Base-by-base conservation (phyloP, 2,329 filamentous ascomycete species). In the Aspergillus neotritici region DNA sequence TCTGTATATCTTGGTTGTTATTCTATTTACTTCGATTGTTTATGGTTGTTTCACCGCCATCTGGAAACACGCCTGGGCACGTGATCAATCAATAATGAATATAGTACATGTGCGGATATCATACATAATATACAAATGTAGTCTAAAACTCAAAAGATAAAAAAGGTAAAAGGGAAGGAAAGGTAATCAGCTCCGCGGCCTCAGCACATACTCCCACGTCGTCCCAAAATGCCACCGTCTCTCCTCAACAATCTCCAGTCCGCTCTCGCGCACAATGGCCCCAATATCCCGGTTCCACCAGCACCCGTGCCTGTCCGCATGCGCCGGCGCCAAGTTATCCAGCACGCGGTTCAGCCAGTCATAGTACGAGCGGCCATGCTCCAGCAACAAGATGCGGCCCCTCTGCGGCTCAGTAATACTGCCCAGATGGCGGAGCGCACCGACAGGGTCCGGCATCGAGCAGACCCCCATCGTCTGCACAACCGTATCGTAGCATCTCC, bases 271-370 rank as follows among this genome's bases (percentile, higher is more conserved):
- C n/a, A 75, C 64, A 49, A 75, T 68, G 42, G 63, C 58, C 29
- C 68, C 70, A 36, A 76, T 73, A 62, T 76, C 72, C 31, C 71
- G 64, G 56, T 76, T 76, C 65, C 69, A 74, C 72, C 73, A 76
- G 54, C 73, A 76, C 12, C 73, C 73, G 59, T 74, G 70, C n/a
- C 65, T 61, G 49, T 73, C 61, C 29, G 73, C 73, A 58, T 75
- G 73, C 31, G 65, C 61, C 4, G 69, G 61, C 2, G 73, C 73
- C 43, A 70, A 54, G 38, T 68, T 69, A 51, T 75, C 72, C 43
- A 76, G 54, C 10, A 73, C 60, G 4, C 57, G 55, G 56, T 76
- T 75, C 49, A 75, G 31, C 68, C 70, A 73, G 16, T 53, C 58
- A 47, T 72, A 72, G 44, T 69, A 48, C 17, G 71, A 71, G 28